Evolutionary conservation across 768 basidiomycete species (phyloP).

Genomic region (Rubroboletus satanas): DNA sequence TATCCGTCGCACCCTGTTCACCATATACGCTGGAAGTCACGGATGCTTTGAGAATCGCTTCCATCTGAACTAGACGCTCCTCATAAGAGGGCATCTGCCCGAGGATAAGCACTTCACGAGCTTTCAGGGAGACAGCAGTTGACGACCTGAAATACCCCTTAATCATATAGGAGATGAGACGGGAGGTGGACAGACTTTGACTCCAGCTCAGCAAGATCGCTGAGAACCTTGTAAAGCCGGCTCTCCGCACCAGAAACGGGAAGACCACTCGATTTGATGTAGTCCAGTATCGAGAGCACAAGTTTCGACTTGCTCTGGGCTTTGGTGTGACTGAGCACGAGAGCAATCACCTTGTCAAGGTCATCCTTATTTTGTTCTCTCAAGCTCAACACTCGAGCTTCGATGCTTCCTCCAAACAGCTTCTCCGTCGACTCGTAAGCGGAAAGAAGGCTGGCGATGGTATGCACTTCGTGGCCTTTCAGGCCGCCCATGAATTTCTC

Average conservation of each 20-base stretch:
- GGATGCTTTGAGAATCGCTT: constrained; percentile 84
- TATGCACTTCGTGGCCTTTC: constrained; percentile 80
- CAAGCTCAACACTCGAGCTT: constrained; percentile 84
- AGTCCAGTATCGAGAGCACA: constrained; percentile 79
- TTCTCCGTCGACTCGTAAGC: constrained; percentile 86
- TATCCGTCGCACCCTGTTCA: constrained; percentile 62
- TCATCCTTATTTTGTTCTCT: constrained; percentile 92
- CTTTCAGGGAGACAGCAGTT: constrained; percentile 88
- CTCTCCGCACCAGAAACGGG: constrained; percentile 75
- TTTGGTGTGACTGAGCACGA: constrained; percentile 95
- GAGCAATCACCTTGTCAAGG: constrained; percentile 78
- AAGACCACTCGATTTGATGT: constrained; percentile 78
- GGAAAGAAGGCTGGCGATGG: constrained; percentile 71
- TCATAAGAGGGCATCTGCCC: constrained; percentile 97
- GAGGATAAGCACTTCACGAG: constrained; percentile 93
- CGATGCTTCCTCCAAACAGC: constrained; percentile 91
- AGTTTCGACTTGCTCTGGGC: constrained; percentile 90
- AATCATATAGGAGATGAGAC: not conserved
- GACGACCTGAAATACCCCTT: constrained; percentile 59
- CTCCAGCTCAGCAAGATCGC: constrained; percentile 81
- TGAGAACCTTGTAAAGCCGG: constrained; percentile 69
- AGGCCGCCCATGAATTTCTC: constrained; percentile 79
- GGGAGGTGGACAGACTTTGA: constrained; percentile 57
- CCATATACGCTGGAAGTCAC: constrained; percentile 89
- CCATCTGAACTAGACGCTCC: constrained; percentile 92